Percentiles rank a stretch among this genome's conserved stretches.
These are phyloP conservation scores for Sistotremastrum niveocremeum DNA, from an alignment of 768 basidiomycete genomes.

Conservation along the genomic window DNA sequence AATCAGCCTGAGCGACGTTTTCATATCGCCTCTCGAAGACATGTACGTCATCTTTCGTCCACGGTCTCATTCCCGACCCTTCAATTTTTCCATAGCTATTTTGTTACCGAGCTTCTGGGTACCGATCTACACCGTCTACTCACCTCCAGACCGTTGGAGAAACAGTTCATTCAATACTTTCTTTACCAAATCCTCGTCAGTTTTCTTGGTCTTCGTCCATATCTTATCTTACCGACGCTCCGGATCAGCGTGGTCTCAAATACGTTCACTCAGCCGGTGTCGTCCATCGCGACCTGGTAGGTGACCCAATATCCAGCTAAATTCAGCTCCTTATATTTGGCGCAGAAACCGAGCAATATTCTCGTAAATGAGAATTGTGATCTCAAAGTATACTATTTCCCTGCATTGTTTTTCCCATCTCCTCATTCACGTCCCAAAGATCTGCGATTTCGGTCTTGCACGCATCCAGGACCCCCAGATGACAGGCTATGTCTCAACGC, in stretches of 20 bases:
- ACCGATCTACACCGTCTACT: constrained; percentile 96
- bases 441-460: constrained; percentile 97
- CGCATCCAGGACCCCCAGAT: constrained; percentile 99
- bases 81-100: constrained; percentile 50
- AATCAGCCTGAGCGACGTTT: constrained; percentile 96
- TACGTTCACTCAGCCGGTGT: constrained; percentile 99
- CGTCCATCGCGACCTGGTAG: constrained; percentile 88
- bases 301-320: constrained; percentile 11
- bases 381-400: constrained; percentile 55
- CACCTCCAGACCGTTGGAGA: constrained; percentile 93
- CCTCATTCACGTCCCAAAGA: constrained; percentile 32
- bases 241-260: constrained; percentile 80
- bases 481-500: constrained; percentile 98
- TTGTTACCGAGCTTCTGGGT: constrained; percentile 95
- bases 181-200: constrained; percentile 93
- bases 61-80: neutral
- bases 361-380: constrained; percentile 99
- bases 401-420: neutral
- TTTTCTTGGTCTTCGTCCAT: constrained; percentile 5
- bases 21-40: constrained; percentile 99
- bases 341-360: constrained; percentile 95
- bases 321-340: neutral
- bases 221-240: neutral
- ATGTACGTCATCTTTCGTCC: constrained; percentile 40
- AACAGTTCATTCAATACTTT: constrained; percentile 99